Percentiles rank a stretch among this genome's conserved stretches.
Evolutionary conservation across 331 rosid species (phyloP).

Genomic region (Erythrophleum ivorense): DNA sequence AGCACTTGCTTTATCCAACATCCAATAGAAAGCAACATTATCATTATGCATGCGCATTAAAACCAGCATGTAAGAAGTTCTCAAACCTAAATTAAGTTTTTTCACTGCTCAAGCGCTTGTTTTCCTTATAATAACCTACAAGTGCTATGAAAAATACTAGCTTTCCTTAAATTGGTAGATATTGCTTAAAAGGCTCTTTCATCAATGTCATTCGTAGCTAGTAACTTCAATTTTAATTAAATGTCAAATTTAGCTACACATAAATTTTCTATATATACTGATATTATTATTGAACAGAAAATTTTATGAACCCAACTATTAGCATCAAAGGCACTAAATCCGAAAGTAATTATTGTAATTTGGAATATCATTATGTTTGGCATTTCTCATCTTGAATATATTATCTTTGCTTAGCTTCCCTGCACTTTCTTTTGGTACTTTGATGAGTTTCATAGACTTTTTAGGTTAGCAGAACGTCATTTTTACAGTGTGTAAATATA

Average conservation of each 20-base stretch:
- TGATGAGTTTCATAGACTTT: neutral
- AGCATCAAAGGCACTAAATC: constrained; percentile 8
- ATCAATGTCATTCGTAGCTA: too few species aligned
- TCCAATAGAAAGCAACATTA: neutral
- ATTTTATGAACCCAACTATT: neutral
- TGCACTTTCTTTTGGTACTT: neutral
- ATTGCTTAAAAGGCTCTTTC: too few species aligned
- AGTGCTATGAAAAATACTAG: too few species aligned
- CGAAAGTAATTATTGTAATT: constrained; percentile 1
- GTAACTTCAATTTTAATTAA: too few species aligned
- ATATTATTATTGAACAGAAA: neutral
- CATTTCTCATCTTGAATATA: neutral
- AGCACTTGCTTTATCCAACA: constrained; percentile 3
- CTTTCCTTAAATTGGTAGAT: too few species aligned
- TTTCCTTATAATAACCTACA: too few species aligned
- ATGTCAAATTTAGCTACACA: too few species aligned
- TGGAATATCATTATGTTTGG: neutral
- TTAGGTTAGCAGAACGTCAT: neutral
- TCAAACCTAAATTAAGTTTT: too few species aligned
- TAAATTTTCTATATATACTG: too few species aligned
- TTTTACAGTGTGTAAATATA: neutral
- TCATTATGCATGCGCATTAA: neutral
- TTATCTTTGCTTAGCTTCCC: neutral
- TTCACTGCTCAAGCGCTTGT: too few species aligned
- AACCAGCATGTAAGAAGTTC: too few species aligned